Evolutionary conservation across 2,329 filamentous ascomycete genomes (phyloP).

Genomic region (Scytalidium sp.): DNA sequence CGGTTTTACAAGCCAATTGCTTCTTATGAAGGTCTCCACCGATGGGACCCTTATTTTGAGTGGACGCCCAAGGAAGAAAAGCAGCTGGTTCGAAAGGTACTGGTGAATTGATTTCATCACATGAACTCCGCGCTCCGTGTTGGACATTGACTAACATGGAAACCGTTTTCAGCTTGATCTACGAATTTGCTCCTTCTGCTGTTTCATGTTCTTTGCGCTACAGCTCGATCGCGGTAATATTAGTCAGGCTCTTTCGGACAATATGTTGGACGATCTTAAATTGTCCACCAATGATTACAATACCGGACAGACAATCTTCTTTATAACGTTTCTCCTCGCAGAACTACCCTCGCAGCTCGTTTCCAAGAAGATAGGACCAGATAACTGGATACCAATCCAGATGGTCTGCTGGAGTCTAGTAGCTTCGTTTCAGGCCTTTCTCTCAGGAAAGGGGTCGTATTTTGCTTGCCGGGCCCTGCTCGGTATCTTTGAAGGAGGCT

Average conservation of each 20-base stretch:
- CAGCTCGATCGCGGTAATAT: conserved; percentile 60
- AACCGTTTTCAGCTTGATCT: no score
- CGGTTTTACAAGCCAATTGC: no score
- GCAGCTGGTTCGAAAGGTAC: no score
- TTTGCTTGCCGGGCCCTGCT: conserved; percentile 34
- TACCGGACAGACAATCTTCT: conserved; percentile 50
- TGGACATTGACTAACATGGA: no score
- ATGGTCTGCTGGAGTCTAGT: conserved; percentile 47
- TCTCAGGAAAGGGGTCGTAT: conserved; percentile 40
- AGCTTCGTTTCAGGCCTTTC: conserved; percentile 39
- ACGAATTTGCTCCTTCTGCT: no score
- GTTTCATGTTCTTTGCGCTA: conserved; percentile 60
- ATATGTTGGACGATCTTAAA: conserved; percentile 50
- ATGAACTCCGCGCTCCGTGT: no score
- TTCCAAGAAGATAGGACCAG: conserved; percentile 49
- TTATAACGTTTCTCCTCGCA: conserved; percentile 49
- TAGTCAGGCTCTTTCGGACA: conserved; percentile 55
- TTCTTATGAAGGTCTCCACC: no score
- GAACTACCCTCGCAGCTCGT: conserved; percentile 60
- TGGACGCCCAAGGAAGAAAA: no score
- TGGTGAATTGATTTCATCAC: no score
- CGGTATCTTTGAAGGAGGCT: conserved; percentile 6
- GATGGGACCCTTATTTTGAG: no score
- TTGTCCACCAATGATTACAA: conserved; percentile 45
- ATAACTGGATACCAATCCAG: conserved; percentile 47